Conservation (phyloP, 257 asterid genomes). For the Linderniella brevidens region DNA sequence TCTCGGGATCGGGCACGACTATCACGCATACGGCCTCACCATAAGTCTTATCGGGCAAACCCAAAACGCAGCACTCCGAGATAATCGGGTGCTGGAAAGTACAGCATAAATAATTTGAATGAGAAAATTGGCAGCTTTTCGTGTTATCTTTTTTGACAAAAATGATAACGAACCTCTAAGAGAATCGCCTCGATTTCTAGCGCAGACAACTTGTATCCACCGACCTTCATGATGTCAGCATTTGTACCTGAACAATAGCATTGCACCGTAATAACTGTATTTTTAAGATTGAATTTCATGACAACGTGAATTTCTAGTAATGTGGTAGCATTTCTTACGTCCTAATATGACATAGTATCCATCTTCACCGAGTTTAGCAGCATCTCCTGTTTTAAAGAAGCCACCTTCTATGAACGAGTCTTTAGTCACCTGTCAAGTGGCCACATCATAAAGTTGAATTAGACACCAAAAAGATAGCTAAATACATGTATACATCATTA, state of each 20-base stretch:
- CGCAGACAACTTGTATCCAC: slow-evolving; percentile 91
- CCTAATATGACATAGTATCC: slow-evolving; percentile 92
- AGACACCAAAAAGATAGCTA: neutral
- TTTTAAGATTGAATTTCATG: neutral
- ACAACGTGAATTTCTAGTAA: neutral
- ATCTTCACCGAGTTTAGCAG: slow-evolving; percentile 74
- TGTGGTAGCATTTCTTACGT: slow-evolving; percentile 39
- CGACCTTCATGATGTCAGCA: slow-evolving; percentile 97
- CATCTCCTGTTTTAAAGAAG: slow-evolving; percentile 93
- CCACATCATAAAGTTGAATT: neutral
- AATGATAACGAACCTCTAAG: slow-evolving; percentile 43
- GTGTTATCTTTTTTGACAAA: too few relatives aligned
- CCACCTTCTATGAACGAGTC: slow-evolving; percentile 74
- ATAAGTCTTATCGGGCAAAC: slow-evolving; percentile 76
- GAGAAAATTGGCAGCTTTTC: too few relatives aligned
- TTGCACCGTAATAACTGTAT: neutral
- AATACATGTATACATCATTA: neutral
- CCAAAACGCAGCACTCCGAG: slow-evolving; percentile 87
- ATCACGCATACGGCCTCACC: slow-evolving; percentile 82
- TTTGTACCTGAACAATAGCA: slow-evolving; percentile 44
- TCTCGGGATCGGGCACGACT: slow-evolving; percentile 50
- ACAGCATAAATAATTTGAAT: slow-evolving; percentile 9
- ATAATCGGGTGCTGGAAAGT: slow-evolving; percentile 58
- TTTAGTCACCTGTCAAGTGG: slow-evolving; percentile 50
- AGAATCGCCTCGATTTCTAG: slow-evolving; percentile 95